Evolutionary conservation across 768 basidiomycete genomes (phyloP), one percentile per base, ranked within the genome.

Genomic region (Lyophyllum decastes): DNA sequence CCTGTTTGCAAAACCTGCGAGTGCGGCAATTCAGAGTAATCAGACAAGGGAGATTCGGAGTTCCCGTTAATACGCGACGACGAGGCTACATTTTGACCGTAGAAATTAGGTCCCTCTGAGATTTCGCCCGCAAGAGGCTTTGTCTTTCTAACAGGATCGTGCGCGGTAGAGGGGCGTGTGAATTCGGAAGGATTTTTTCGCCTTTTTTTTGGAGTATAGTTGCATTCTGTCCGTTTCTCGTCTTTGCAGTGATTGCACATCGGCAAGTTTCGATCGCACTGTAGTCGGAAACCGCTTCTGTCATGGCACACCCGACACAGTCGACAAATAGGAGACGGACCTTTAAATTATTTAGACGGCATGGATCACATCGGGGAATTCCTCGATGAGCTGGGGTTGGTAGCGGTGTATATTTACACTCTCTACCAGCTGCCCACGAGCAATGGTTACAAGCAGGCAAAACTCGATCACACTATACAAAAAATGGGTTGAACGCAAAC

Each of bases 321-420:
- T 25, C 24, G 33, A 25, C 50, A 59, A 46, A 59, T 34, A 47
- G 41, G 19, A 22, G 59, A 65, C 79, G 59, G 52, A 87, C 88
- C 73, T 89, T 89, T 26, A 89, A 74, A 68, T 89, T 89, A 66
- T 77, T 78, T 40, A 77, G 71, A 21, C 88, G 86, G 72, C 88
- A 89, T 41, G 83, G 79, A 76, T 89, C 88, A 58, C 88, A 89
- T 55, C 88, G 77, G 27, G 88, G 88, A 58, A 89, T 88, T 22
- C 88, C 88, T 57, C 88, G 80, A 68, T 89, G 88, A 38, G 88
- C 88, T 41, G 88, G 88, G 3, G 87, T 89, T 19, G 88, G 88
- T 44, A 89, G 71, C 52, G 88, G 88, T 10, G 88, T 88, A 70
- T 89, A 89, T 68, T 80, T 82, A 72, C 88, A 89, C 58, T 87